Evolutionary conservation across 2,329 filamentous ascomycete genomes (phyloP).

Genomic region (Phyllosticta paracitricarpa): DNA sequence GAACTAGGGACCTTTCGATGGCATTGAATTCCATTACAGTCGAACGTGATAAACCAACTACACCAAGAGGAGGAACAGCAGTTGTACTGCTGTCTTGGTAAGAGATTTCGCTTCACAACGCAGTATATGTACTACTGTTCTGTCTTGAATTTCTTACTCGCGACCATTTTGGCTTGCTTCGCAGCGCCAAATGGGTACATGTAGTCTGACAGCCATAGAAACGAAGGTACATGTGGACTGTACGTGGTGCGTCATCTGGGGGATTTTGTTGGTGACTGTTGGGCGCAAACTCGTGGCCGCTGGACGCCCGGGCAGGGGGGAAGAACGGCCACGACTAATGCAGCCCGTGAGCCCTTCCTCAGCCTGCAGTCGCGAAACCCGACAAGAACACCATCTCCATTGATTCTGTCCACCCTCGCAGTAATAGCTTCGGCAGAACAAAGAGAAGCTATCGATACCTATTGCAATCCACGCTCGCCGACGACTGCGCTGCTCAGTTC

Average conservation of each 20-base stretch:
- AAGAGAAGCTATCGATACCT: not conserved
- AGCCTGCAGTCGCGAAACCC: not conserved
- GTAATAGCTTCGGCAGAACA: not conserved
- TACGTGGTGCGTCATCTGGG: too few species aligned
- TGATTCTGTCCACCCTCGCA: not conserved
- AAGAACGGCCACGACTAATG: not conserved
- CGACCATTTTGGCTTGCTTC: too few species aligned
- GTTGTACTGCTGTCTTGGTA: not conserved
- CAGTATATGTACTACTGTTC: too few species aligned
- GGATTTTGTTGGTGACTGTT: too few species aligned
- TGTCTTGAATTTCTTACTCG: too few species aligned
- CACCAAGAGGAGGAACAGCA: slow-evolving; percentile 9
- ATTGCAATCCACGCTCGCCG: not conserved
- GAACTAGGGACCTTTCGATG: slow-evolving; percentile 24
- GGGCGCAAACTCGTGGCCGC: too few species aligned
- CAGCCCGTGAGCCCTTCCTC: not conserved
- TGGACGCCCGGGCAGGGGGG: too few species aligned
- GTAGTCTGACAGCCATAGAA: too few species aligned
- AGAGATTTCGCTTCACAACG: too few species aligned
- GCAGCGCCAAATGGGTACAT: too few species aligned
- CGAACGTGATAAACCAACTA: slow-evolving; percentile 28
- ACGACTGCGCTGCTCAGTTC: not conserved
- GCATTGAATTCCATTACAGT: slow-evolving; percentile 22
- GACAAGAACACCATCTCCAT: not conserved
- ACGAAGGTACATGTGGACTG: too few species aligned